Conservation (phyloP, 176 grass and related monocot species). For the Rhipidocladum racemiflorum region DNA sequence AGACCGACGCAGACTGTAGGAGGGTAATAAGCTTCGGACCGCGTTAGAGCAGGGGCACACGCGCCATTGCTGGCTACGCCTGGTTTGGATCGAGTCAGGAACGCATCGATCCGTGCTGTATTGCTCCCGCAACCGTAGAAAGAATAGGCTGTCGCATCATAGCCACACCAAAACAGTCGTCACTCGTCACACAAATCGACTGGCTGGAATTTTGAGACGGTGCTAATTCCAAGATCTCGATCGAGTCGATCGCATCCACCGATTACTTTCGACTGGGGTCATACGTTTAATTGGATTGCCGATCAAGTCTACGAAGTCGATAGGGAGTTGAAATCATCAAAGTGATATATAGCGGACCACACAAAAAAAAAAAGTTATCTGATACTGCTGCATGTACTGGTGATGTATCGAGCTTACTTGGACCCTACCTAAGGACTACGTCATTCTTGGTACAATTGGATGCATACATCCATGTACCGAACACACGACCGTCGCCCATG, state of each 20-base stretch:
- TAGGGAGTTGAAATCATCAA: conserved; percentile 26
- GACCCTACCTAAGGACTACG: neutral
- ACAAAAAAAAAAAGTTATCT: neutral
- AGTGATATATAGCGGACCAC: neutral
- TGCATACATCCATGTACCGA: neutral
- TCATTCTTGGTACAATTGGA: neutral
- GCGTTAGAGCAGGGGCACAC: no score
- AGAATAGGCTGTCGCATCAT: neutral
- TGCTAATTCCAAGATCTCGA: neutral
- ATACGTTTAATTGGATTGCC: conserved; percentile 1
- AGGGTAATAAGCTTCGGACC: no score
- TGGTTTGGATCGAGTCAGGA: no score
- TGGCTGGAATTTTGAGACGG: neutral
- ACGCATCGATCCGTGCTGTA: no score
- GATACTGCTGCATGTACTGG: neutral
- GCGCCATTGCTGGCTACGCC: no score
- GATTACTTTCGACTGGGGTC: neutral
- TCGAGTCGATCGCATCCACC: neutral
- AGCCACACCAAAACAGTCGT: neutral
- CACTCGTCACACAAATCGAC: neutral
- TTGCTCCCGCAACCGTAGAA: no score
- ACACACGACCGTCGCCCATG: neutral
- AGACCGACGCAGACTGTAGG: no score
- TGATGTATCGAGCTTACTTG: neutral
- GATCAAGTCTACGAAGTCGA: conserved; percentile 29